Evolutionary conservation across 2,329 filamentous ascomycete species (phyloP).

Genomic region (Diplodia mutila): DNA sequence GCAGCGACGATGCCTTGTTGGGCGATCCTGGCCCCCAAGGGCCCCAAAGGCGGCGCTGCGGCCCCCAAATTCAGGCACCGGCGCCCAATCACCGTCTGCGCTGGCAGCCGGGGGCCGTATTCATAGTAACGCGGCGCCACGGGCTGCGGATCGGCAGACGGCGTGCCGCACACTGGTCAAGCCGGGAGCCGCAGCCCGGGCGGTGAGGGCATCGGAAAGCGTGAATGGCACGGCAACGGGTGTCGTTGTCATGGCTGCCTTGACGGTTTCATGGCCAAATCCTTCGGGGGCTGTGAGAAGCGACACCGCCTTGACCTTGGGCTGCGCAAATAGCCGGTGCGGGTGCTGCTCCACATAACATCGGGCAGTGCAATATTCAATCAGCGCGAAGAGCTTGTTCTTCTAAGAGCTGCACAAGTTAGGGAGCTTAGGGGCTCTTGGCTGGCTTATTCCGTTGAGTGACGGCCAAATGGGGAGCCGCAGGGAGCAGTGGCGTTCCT

Average conservation of each 20-base stretch:
- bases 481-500: background rate
- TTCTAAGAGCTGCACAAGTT: too few relatives aligned
- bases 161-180: background rate
- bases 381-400: too few relatives aligned
- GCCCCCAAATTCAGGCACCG: slow-evolving; percentile 5
- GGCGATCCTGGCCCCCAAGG: slow-evolving; percentile 10
- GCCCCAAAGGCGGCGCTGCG: background rate
- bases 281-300: slow-evolving; percentile 11
- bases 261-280: background rate
- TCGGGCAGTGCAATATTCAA: background rate
- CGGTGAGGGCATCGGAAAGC: background rate
- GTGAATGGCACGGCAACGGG: background rate
- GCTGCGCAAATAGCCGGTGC: background rate
- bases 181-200: slow-evolving; percentile 3
- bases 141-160: background rate
- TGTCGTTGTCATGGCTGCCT: too few relatives aligned
- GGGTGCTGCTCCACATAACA: background rate
- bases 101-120: background rate
- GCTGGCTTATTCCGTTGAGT: background rate
- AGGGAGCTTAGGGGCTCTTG: background rate
- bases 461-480: background rate
- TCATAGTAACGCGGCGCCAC: slow-evolving; percentile 1
- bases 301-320: background rate
- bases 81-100: background rate
- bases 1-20: background rate